These are phyloP conservation scores for Fraxinus platypoda DNA, from an alignment of 305 asterid genomes.

Conservation along the genomic window DNA sequence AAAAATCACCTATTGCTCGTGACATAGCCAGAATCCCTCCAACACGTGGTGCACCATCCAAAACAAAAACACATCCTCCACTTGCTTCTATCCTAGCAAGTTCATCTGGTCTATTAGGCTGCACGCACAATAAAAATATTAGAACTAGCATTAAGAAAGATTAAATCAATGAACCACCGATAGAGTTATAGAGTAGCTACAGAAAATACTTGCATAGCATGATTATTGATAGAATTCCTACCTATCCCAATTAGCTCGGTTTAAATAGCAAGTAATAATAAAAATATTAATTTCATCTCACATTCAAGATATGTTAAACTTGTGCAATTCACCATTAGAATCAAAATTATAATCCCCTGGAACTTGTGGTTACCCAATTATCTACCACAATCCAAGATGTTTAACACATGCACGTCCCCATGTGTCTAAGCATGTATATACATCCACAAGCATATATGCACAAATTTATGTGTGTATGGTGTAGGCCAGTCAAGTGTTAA, in stretches of 20 bases:
- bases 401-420: background rate
- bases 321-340: background rate
- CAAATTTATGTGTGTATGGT: background rate
- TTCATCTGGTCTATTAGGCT: constrained; percentile 55
- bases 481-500: background rate
- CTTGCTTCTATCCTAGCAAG: constrained; percentile 42
- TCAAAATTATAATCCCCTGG: background rate
- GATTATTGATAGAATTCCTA: background rate
- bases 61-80: constrained; percentile 41
- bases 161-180: background rate
- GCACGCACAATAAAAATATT: constrained; percentile 7
- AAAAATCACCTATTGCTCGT: constrained; percentile 47
- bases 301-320: background rate
- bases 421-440: background rate
- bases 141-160: background rate
- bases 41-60: constrained; percentile 37
- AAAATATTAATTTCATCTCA: background rate
- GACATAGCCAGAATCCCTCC: constrained; percentile 58
- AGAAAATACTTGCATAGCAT: background rate
- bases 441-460: background rate
- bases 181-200: background rate
- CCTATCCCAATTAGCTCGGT: background rate
- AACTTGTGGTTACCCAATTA: background rate
- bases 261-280: background rate
- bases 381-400: background rate